Evolutionary conservation across 805 yeast genomes (phyloP).

Genomic region (Zygosaccharomyces pseudorouxii): DNA sequence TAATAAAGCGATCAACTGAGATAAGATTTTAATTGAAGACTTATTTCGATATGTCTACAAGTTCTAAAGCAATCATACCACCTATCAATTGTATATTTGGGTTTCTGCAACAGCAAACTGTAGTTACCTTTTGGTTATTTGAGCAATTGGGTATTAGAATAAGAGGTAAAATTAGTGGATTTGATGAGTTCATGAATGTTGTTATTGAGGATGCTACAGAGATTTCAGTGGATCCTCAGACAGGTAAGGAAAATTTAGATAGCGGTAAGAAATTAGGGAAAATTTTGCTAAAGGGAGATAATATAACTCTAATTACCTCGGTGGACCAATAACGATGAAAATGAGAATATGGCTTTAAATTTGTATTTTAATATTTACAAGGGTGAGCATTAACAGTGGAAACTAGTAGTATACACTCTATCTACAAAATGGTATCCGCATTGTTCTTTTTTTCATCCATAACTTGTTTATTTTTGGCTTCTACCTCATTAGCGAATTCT

Average conservation of each 20-base stretch:
- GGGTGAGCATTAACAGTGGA: conserved; percentile 7
- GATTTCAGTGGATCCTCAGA: conserved; percentile 47
- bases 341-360: no score
- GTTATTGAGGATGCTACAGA: conserved; percentile 63
- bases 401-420: conserved; percentile 3
- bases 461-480: conserved; percentile 14
- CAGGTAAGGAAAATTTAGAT: conserved; percentile 24
- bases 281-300: conserved; percentile 87
- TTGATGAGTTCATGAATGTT: conserved; percentile 95
- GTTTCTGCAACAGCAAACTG: conserved; percentile 73
- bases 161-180: conserved; percentile 83
- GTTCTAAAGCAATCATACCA: conserved; percentile 51
- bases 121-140: conserved; percentile 81
- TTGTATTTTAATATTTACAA: not conserved
- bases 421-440: conserved; percentile 16
- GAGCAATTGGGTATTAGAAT: conserved; percentile 77
- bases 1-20: not conserved
- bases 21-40: not conserved
- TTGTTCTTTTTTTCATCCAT: conserved; percentile 13
- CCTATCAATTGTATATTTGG: conserved; percentile 91
- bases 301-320: conserved; percentile 66
- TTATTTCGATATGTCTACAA: conserved; percentile 18
- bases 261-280: conserved; percentile 55
- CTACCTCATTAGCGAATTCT: conserved; percentile 28
- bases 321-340: conserved; percentile 6